These are phyloP conservation scores for Ogataea salicorniae DNA, from an alignment of 805 yeast genomes.

Conservation along the genomic window DNA sequence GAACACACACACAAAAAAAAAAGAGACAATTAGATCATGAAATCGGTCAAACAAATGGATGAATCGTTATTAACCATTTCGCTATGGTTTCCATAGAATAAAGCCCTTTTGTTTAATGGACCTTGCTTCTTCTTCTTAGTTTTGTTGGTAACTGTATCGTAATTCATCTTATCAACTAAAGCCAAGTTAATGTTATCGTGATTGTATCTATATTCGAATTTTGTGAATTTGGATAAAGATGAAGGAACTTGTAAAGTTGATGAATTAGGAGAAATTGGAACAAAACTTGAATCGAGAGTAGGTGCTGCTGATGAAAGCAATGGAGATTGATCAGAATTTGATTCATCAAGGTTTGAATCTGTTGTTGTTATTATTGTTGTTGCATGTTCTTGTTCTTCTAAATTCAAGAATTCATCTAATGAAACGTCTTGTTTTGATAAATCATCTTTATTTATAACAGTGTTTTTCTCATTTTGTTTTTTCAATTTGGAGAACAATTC, in stretches of 20 bases:
- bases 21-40: conserved; percentile 13
- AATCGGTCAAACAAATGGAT: conserved; percentile 18
- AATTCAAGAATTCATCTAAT: conserved; percentile 19
- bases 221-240: conserved; percentile 6
- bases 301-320: neutral
- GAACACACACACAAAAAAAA: neutral
- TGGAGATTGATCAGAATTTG: neutral
- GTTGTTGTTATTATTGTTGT: neutral
- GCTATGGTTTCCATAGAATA: conserved; percentile 27
- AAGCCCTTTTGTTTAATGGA: conserved; percentile 28
- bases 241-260: neutral
- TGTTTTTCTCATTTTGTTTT: neutral
- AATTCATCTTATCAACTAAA: conserved; percentile 17
- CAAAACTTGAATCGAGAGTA: neutral
- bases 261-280: neutral
- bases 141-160: neutral
- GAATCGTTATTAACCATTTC: conserved; percentile 28
- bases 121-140: conserved; percentile 12
- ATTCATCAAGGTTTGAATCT: neutral
- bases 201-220: conserved; percentile 26
- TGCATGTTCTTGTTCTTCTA: conserved; percentile 14
- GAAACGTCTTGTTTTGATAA: conserved; percentile 1
- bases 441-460: conserved; percentile 1
- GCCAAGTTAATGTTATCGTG: conserved; percentile 25
- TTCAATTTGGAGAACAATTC: conserved; percentile 1